phyloP scores from a whole-genome alignment of 805 yeast genomes.

The Yarrowia deformans region DNA sequence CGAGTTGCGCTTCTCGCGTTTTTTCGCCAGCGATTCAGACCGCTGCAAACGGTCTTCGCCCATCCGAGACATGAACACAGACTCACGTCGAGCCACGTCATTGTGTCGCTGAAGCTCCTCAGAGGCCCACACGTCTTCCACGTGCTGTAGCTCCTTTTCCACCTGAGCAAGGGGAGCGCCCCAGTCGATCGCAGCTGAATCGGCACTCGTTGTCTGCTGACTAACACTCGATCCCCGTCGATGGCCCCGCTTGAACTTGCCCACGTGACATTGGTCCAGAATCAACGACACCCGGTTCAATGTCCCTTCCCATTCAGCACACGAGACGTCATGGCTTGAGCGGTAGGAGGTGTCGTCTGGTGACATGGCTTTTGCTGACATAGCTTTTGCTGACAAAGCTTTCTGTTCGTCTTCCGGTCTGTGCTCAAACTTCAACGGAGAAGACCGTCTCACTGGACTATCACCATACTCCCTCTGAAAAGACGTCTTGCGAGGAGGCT shows the following conservation, averaged over 20 bases:
- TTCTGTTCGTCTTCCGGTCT: no score
- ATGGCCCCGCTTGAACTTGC: not conserved
- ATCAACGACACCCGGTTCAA: conserved; percentile 20
- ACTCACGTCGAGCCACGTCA: not conserved
- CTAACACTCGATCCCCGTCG: not conserved
- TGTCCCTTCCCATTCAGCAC: conserved; percentile 16
- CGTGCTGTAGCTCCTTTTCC: conserved; percentile 12
- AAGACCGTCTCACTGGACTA: not conserved
- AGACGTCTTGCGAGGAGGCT: conserved; percentile 19
- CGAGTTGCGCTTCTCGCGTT: conserved; percentile 34
- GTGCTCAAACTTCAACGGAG: conserved; percentile 4
- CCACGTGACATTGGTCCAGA: conserved; percentile 22
- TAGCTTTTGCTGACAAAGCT: no score
- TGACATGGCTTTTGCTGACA: no score
- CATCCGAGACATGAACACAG: conserved; percentile 5
- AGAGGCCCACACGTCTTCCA: not conserved
- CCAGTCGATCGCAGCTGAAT: conserved; percentile 5
- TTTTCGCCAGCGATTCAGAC: conserved; percentile 36
- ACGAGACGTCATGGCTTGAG: not conserved
- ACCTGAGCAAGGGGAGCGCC: conserved; percentile 15
- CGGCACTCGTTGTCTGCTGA: not conserved
- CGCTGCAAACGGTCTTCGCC: conserved; percentile 29
- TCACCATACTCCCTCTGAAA: not conserved
- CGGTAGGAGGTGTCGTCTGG: not conserved
- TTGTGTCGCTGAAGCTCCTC: conserved; percentile 20